Base-by-base conservation (phyloP, 2,329 filamentous ascomycete genomes). In the Hypoxylon sp. region DNA sequence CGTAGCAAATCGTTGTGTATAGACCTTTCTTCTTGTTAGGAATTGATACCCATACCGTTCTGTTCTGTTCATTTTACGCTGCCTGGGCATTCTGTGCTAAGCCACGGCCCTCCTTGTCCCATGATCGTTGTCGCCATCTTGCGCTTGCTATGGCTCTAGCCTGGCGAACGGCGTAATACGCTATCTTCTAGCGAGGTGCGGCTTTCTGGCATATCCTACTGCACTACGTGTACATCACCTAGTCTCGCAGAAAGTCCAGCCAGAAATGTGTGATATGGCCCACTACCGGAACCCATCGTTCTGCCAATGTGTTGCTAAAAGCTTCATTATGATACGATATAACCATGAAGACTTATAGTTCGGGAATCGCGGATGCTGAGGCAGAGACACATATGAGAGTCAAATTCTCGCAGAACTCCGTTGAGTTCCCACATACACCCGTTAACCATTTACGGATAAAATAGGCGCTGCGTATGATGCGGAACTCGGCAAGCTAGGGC, bases 41-140 rank as follows among this genome's bases (percentile, higher is more conserved):
- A 56, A 56, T 56, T 28, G n/a, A 43, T 56, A 46, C 28, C 34
- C 23, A 49, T 32, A 56, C 5, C n/a, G 45, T 21, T 43, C 17
- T 43, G 38, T 21, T 30, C 17, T 43, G 38, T 21, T 30, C n/a
- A 2, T n/a, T 9, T 30, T 23, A 21, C 30, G 28, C 48, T 51
- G 1, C 19, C n/a, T 17, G 48, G n/a, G 48, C 34, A 23, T 46
- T 30, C 9, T 7, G 53, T 46, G 38, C 34, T 28, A 41, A 19
- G 17, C 6, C 25, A 30, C 10, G 2, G 32, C 13, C 17, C 53
- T 23, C 38, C 17, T n/a, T 36, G 13, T 43, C 38, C 17, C 4
- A 2, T 11, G 6, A 17, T 21, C 9, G 17, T 10, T 17, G 17
- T n/a, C 2, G n/a, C 17, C 17, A 11, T 43, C 7, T 21, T 43